These are phyloP conservation scores for Gymnopilus dilepis DNA, from an alignment of 768 basidiomycete genomes.

Conservation along the genomic window DNA sequence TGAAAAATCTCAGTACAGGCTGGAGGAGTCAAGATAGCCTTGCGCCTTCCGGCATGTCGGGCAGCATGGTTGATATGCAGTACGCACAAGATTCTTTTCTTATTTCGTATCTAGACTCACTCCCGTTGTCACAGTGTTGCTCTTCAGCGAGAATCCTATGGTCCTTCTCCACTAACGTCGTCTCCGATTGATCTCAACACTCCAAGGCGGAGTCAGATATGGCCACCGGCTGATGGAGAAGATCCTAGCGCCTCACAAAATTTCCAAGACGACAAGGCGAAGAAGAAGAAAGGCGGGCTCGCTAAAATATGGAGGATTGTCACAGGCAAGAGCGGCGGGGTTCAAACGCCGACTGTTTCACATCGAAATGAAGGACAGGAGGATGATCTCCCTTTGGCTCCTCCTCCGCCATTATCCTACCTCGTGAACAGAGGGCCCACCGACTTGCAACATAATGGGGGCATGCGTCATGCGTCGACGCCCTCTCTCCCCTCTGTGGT, in stretches of 20 bases:
- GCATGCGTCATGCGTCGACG: slow-evolving; percentile 66
- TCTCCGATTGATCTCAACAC: slow-evolving; percentile 43
- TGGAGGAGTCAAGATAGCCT: slow-evolving; percentile 85
- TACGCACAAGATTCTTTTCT: slow-evolving; percentile 45
- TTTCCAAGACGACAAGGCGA: slow-evolving; percentile 50
- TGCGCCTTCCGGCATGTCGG: slow-evolving; percentile 79
- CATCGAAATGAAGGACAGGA: slow-evolving; percentile 54
- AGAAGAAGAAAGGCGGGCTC: slow-evolving; percentile 80
- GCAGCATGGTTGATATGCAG: slow-evolving; percentile 95
- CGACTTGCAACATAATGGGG: slow-evolving; percentile 38
- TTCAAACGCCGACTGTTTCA: slow-evolving; percentile 36
- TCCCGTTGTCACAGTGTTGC: slow-evolving; percentile 61
- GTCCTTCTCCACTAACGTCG: slow-evolving; percentile 33
- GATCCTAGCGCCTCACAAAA: slow-evolving; percentile 24
- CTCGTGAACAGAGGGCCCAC: slow-evolving; percentile 71
- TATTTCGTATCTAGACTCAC: slow-evolving; percentile 8
- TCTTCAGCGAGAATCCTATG: slow-evolving; percentile 67
- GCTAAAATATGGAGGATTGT: slow-evolving; percentile 85
- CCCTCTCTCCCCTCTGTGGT: slow-evolving; percentile 67
- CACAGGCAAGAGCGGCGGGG: slow-evolving; percentile 55
- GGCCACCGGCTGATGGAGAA: slow-evolving; percentile 48
- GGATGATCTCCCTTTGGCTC: slow-evolving; percentile 80
- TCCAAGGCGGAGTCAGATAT: slow-evolving; percentile 57
- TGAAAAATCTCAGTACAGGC: slow-evolving; percentile 70
- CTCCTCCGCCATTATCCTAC: slow-evolving; percentile 91